Evolutionary conservation across 805 yeast genomes (phyloP), one percentile per base, ranked within the genome.

Genomic region (Candida rishiriensis): DNA sequence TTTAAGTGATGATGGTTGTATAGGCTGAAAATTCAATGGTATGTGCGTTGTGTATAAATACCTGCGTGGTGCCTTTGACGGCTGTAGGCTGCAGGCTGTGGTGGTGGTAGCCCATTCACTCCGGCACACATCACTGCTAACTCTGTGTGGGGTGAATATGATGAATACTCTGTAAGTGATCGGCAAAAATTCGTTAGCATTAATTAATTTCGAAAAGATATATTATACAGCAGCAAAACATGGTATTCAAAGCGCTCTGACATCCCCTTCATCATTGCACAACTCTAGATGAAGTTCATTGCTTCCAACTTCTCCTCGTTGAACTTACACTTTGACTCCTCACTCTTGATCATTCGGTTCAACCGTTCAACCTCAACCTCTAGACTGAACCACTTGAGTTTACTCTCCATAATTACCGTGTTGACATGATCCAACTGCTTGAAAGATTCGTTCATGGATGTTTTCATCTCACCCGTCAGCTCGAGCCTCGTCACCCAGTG

Each of bases 261-360:
- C 6, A 3, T 12, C 4, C 10, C 14, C 14, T 4, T n/a, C 13
- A 30, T 5, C 33, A 17, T 13, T 16, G 17, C 21, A 34, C 28
- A 39, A 29, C 6, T 15, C n/a, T 34, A 72, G 41, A 69, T 50
- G 46, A 69, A 69, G 18, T 74, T 62, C 59, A 76, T 66, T 46
- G 75, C 75, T 49, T 75, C 81, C 36, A 77, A 60, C 51, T 74
- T 75, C 48, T 77, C 81, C 36, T 62, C 72, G 29, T 58, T 54
- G 29, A 63, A 40, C 18, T 53, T 50, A 21, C 57, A 49, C 30
- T 56, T 49, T 14, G 51, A 47, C 14, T 57, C 63, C 34, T 63
- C 68, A 35, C 53, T 54, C 29, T 44, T 47, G 11, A 53, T 41
- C 21, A 60, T 43, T 32, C 68, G 48, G 12, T 51, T 47, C 32